Percentiles rank a stretch among this genome's conserved stretches.
Evolutionary conservation across 2,329 filamentous ascomycete species (phyloP).

Genomic region (Fusarium sp.): DNA sequence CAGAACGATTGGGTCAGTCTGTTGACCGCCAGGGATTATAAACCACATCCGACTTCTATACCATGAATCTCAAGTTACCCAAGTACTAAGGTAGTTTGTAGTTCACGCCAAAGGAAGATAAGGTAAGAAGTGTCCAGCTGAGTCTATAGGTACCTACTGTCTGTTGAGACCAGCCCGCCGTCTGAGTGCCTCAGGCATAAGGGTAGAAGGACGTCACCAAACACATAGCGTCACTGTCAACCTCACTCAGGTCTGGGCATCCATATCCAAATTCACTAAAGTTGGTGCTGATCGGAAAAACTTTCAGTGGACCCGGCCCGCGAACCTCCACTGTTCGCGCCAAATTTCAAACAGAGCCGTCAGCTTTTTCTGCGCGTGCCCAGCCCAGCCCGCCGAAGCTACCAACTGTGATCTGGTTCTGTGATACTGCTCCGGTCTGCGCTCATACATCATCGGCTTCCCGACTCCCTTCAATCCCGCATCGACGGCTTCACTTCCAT

Average conservation of each 20-base stretch:
- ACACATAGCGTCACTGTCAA: constrained; percentile 1
- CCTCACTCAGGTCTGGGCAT: not conserved
- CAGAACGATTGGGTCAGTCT: not conserved
- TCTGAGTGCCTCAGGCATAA: constrained; percentile 24
- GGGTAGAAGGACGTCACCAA: constrained; percentile 2
- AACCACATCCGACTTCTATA: not conserved
- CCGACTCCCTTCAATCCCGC: constrained; percentile 38
- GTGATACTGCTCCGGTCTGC: constrained; percentile 35
- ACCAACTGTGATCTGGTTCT: constrained; percentile 18
- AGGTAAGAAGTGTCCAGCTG: not conserved
- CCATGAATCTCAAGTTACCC: not conserved
- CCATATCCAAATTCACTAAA: constrained; percentile 7
- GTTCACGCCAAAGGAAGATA: not conserved
- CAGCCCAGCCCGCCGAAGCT: constrained; percentile 46
- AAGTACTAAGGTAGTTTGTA: not conserved
- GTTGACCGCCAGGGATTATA: not conserved
- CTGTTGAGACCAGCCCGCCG: not conserved
- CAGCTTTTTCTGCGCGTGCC: constrained; percentile 49
- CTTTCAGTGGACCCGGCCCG: constrained; percentile 42
- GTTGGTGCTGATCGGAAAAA: constrained; percentile 41
- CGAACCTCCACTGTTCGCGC: constrained; percentile 35
- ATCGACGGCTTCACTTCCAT: constrained; percentile 42
- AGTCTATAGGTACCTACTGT: not conserved
- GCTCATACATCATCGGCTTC: constrained; percentile 49
- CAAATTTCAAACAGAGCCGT: constrained; percentile 45